Base-by-base conservation (phyloP, 129 eudicot species). In the Solidago caesia region DNA sequence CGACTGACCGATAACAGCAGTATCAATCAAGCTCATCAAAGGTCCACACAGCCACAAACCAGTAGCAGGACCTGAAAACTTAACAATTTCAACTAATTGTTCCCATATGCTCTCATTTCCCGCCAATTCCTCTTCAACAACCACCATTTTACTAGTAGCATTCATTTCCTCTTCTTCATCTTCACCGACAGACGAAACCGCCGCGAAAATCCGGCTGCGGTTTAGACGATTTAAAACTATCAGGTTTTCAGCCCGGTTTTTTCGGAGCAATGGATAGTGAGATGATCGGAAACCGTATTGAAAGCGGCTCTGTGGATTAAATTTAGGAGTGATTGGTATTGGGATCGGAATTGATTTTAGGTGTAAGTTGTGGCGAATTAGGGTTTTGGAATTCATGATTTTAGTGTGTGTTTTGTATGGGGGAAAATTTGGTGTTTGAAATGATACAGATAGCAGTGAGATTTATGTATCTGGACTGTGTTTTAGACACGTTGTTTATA, bases 1-100 rank as follows among this genome's bases (percentile, higher is more conserved):
- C 59, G 91, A 82, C 57, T 90, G 98, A 68, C 98, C 98, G 70
- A 93, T 85, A 16, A 93, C 97, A 85, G 89, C 93, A 62, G 98
- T 93, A 67, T 93, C 98, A 78, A 93, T 93, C 59, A 90, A 82
- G 79, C 98, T 93, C 98, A 88, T 90, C 76, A 93, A 82, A 2
- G 98, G 98, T 46, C 96, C 92, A 80, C 92, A 90, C n/a, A 93
- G 48, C 98, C 97, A 93, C 46, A 93, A 81, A 56, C 96, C 98
- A 15, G 92, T 87, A 4, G 97, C 97, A 0, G 98, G 97, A 5
- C 98, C 98, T 6, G 97, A 90, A 53, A 93, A 93, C 84, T 93
- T 90, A 11, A 81, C 80, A 85, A 93, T 90, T 82, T 93, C 98
- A 57, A 86, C 81, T 68, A 90, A 85, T 75, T 90, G 98, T 29